Conservation (phyloP, 2,329 filamentous ascomycete species). For the Metarhizium sp. region DNA sequence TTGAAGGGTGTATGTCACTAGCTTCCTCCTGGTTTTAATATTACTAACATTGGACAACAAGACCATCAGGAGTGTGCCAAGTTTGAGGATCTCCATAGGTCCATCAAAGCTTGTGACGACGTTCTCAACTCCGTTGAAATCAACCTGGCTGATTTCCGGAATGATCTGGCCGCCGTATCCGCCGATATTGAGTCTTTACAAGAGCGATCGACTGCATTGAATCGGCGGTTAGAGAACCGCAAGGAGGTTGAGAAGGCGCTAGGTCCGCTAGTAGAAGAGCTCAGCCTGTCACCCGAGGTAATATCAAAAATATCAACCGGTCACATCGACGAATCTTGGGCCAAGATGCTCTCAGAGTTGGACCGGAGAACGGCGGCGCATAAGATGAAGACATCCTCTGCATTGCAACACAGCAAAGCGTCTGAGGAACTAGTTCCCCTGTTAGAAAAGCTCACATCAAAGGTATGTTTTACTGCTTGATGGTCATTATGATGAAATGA, state of each 20-base stretch:
- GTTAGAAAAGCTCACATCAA: conserved; percentile 72
- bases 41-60: conserved; percentile 16
- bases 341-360: conserved; percentile 72
- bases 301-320: conserved; percentile 83
- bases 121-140: conserved; percentile 87
- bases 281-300: conserved; percentile 75
- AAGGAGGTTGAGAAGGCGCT: conserved; percentile 82
- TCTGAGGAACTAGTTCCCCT: conserved; percentile 77
- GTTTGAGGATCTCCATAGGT: conserved; percentile 83
- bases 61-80: conserved; percentile 75
- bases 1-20: conserved; percentile 58
- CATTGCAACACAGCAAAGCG: conserved; percentile 59
- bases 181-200: conserved; percentile 93
- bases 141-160: conserved; percentile 86
- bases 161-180: conserved; percentile 84
- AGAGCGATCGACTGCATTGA: conserved; percentile 73
- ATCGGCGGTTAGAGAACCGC: conserved; percentile 77
- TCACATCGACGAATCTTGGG: conserved; percentile 81
- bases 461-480: conserved; percentile 37
- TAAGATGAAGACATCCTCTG: conserved; percentile 51
- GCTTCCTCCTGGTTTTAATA: not conserved
- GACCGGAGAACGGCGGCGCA: conserved; percentile 68
- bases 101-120: conserved; percentile 84
- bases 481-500: not conserved
- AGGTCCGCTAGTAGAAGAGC: conserved; percentile 81